Percentiles rank a stretch among this genome's conserved stretches.
These are phyloP conservation scores for Escovopsis sp. DNA, from an alignment of 2,329 filamentous ascomycete genomes.

Conservation along the genomic window DNA sequence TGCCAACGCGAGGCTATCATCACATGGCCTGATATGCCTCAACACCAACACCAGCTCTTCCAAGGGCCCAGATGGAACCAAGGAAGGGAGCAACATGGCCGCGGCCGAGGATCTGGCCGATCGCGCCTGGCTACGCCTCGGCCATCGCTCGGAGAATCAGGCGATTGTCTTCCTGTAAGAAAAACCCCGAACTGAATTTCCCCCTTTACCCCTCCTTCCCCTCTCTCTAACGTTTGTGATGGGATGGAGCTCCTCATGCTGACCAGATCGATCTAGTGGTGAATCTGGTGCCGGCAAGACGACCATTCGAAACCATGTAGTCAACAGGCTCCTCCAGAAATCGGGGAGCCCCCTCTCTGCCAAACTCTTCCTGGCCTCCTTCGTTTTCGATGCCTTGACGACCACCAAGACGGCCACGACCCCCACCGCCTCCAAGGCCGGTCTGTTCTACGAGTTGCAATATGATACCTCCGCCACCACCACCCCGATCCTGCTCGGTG, in stretches of 20 bases:
- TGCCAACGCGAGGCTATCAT: slow-evolving; percentile 77
- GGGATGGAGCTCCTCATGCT: slow-evolving; percentile 13
- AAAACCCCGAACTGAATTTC: neutral
- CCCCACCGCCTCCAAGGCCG: slow-evolving; percentile 87
- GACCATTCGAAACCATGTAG: slow-evolving; percentile 75
- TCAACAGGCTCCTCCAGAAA: slow-evolving; percentile 74
- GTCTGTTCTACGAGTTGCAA: slow-evolving; percentile 89
- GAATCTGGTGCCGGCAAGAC: slow-evolving; percentile 96
- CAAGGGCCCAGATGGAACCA: slow-evolving; percentile 78
- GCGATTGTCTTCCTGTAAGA: slow-evolving; percentile 83
- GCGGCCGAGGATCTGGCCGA: slow-evolving; percentile 86
- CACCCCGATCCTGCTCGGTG: slow-evolving; percentile 78
- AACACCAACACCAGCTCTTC: slow-evolving; percentile 89
- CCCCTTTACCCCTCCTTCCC: neutral
- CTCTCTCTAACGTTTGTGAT: neutral
- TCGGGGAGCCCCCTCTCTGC: slow-evolving; percentile 85
- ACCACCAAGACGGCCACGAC: slow-evolving; percentile 96
- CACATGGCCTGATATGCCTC: slow-evolving; percentile 77
- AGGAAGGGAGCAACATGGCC: slow-evolving; percentile 81
- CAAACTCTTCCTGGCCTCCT: slow-evolving; percentile 84
- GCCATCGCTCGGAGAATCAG: slow-evolving; percentile 83
- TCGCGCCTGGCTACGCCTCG: slow-evolving; percentile 70
- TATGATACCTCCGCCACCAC: slow-evolving; percentile 81
- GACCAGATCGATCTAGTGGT: slow-evolving; percentile 41
- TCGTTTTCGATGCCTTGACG: slow-evolving; percentile 89